Base-by-base conservation (phyloP, 495 filamentous ascomycete genomes). In the Echria macrotheca region DNA sequence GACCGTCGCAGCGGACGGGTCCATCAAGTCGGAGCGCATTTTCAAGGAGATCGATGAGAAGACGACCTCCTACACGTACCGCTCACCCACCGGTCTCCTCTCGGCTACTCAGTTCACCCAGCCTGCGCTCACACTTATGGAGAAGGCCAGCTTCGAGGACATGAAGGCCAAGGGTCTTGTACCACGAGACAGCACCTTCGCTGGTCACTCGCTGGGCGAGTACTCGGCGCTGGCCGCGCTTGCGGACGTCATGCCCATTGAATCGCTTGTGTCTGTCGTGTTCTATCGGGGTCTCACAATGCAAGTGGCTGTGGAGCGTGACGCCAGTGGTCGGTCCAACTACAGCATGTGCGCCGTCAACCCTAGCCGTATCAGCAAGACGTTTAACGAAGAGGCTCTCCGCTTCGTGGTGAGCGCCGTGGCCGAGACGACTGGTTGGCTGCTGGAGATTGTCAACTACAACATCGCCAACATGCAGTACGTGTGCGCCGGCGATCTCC, bases 281-380 rank as follows among this genome's bases (percentile, higher is more conserved):
- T 99, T 99, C 76, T 99, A 99, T 74, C 87, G 93, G 61, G 93
- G 93, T 61, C 75, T 99, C 54, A 99, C 93, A 14, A 99, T 99
- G 93, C 93, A 99, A 68, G 94, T 99, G 40, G 93, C 93, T 31
- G 93, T 99, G 57, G 94, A 97, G 68, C 90, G 93, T 64, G 93
- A 99, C 67, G 89, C 81, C 47, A 71, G 80, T 49, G 93, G 93
- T 44, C 86, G 93, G 35, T 95, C 89, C 43, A 97, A 95, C 73
- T 99, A 99, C 74, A 86, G 85, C 41, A 99, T 99, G 93, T 94
- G 90, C 64, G 93, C 93, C 45, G 91, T 97, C 70, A 99, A 99
- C 69, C 93, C 93, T 32, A 93, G 88, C 73, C 81, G 93, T 54
- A 93, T 99, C 67, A 91, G 85, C 52, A 95, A 93, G 75, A 96